Conservation (phyloP, 495 filamentous ascomycete genomes). For the Neurospora africana region DNA sequence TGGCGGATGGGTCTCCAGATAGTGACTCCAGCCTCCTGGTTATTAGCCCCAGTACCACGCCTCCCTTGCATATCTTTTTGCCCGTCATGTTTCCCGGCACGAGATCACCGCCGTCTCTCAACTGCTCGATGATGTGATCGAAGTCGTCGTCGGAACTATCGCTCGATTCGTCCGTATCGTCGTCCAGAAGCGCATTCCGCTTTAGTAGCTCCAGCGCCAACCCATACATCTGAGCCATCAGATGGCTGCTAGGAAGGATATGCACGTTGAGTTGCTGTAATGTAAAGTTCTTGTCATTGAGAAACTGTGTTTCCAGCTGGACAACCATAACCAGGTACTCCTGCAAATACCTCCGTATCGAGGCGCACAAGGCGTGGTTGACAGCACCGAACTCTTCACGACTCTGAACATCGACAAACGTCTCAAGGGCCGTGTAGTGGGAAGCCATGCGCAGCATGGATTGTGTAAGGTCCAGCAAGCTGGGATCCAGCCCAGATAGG, state of each 20-base stretch:
- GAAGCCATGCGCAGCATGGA: conserved; percentile 94
- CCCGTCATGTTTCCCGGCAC: conserved; percentile 65
- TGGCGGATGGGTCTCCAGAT: conserved; percentile 85
- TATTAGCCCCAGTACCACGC: conserved; percentile 73
- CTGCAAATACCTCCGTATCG: conserved; percentile 80
- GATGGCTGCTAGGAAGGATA: conserved; percentile 77
- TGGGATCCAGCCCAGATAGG: conserved; percentile 77
- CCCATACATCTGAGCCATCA: conserved; percentile 78
- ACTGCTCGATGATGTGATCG: conserved; percentile 62
- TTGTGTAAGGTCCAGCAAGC: conserved; percentile 72
- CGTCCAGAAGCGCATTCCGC: conserved; percentile 77
- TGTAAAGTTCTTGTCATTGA: conserved; percentile 80
- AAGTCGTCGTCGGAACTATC: conserved; percentile 73
- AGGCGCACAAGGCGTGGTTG: conserved; percentile 89
- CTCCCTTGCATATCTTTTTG: conserved; percentile 91
- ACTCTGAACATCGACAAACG: conserved; percentile 88
- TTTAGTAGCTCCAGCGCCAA: conserved; percentile 78
- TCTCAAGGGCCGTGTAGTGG: conserved; percentile 80
- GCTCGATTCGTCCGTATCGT: conserved; percentile 72
- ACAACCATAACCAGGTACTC: conserved; percentile 89
- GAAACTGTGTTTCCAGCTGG: conserved; percentile 82
- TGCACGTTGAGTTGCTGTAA: conserved; percentile 87
- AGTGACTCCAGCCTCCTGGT: conserved; percentile 76
- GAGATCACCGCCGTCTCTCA: conserved; percentile 76
- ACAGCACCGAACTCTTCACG: conserved; percentile 91